Evolutionary conservation across 164 flowering plant genomes (phyloP).

Genomic region (Paratinospora sagittata): DNA sequence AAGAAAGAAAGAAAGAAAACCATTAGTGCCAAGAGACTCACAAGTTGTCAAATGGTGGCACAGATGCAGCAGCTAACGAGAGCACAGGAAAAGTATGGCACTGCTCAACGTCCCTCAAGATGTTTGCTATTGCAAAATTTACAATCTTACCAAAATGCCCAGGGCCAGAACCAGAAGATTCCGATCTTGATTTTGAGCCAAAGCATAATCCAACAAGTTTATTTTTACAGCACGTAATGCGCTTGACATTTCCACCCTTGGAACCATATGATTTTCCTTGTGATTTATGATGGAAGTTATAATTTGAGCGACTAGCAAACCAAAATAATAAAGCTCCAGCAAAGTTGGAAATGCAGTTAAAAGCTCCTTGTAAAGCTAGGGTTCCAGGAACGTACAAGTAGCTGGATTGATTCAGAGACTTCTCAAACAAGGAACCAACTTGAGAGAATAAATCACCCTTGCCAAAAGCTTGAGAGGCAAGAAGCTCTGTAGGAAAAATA

Average conservation of each 20-base stretch:
- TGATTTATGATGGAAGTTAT: conserved; percentile 21
- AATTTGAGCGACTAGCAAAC: conserved; percentile 34
- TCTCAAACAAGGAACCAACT: conserved; percentile 35
- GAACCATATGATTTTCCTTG: conserved; percentile 24
- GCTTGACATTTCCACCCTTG: conserved; percentile 23
- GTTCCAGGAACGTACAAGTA: conserved; percentile 38
- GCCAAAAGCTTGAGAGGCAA: conserved; percentile 21
- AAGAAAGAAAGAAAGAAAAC: conserved; percentile 14
- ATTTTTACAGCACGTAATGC: conserved; percentile 19
- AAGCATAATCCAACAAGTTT: conserved; percentile 24
- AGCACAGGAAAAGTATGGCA: conserved; percentile 47
- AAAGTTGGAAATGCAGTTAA: conserved; percentile 55
- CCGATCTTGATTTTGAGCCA: conserved; percentile 21
- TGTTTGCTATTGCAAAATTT: conserved; percentile 29
- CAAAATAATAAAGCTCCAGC: conserved; percentile 49
- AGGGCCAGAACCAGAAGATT: conserved; percentile 20
- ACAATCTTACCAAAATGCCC: conserved; percentile 34
- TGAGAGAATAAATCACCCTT: conserved; percentile 32
- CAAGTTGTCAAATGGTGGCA: conserved; percentile 69
- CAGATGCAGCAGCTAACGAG: conserved; percentile 63
- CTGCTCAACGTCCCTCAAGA: conserved; percentile 35
- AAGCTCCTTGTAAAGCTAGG: conserved; percentile 58
- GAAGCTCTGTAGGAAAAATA: conserved; percentile 34
- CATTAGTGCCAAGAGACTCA: conserved; percentile 29
- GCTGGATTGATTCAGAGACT: conserved; percentile 24